Percentiles rank a stretch among this genome's conserved stretches.
These are phyloP conservation scores for Cadophora luteo-olivacea DNA, from an alignment of 2,329 filamentous ascomycete genomes.

Conservation along the genomic window DNA sequence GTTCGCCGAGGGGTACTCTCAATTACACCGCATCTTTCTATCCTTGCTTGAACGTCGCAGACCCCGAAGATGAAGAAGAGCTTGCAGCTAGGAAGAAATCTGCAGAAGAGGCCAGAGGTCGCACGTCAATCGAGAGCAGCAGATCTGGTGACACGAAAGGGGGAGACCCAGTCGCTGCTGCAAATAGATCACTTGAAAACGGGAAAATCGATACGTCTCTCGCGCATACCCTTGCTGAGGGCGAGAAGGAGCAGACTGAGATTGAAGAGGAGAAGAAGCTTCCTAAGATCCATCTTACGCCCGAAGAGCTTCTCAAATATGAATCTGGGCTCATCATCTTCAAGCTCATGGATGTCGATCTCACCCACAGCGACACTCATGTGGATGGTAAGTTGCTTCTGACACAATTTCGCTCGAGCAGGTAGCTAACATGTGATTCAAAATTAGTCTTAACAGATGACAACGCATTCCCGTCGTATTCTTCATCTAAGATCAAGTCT, in stretches of 20 bases:
- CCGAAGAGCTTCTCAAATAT: constrained; percentile 82
- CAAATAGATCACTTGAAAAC: constrained; percentile 49
- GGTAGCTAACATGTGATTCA: too few species aligned
- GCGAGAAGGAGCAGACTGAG: constrained; percentile 53
- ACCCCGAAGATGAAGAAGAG: constrained; percentile 83
- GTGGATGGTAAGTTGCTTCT: constrained; percentile 59
- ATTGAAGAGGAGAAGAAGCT: constrained; percentile 55
- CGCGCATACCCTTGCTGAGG: constrained; percentile 40
- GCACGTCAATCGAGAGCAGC: constrained; percentile 37
- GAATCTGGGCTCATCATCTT: constrained; percentile 95
- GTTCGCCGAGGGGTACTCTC: constrained; percentile 78
- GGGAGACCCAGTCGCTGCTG: constrained; percentile 42
- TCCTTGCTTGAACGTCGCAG: constrained; percentile 83
- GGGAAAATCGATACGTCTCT: constrained; percentile 37
- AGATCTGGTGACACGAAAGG: constrained; percentile 24
- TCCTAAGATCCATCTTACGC: constrained; percentile 79
- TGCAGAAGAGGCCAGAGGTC: constrained; percentile 34
- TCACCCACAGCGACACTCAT: constrained; percentile 76
- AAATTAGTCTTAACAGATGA: constrained; percentile 82
- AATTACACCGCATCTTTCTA: constrained; percentile 89
- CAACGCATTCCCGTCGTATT: constrained; percentile 89
- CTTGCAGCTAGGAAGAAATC: constrained; percentile 47
- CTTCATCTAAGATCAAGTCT: constrained; percentile 75
- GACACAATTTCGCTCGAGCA: too few species aligned
- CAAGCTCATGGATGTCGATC: constrained; percentile 87